A percentile compares a stretch with the other conserved stretches of the same genome.
Evolutionary conservation across 177 flowering plant species (phyloP).

Genomic region (Vitis hybrid): DNA sequence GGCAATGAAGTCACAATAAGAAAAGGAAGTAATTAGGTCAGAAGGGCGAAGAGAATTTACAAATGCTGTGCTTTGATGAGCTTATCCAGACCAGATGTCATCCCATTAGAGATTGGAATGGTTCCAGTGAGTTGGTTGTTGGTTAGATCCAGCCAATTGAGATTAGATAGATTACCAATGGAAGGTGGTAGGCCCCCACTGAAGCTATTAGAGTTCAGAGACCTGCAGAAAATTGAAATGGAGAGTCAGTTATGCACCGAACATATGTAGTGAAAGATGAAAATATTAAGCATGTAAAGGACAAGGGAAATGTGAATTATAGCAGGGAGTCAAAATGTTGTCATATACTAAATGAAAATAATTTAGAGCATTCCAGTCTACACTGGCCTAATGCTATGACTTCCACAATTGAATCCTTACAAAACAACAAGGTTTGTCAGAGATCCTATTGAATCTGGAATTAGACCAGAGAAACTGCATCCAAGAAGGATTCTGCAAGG

Average conservation of each 20-base stretch:
- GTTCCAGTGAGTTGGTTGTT: conserved; percentile 49
- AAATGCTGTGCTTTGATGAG: conserved; percentile 44
- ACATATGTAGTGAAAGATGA: not conserved
- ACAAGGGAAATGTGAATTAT: not conserved
- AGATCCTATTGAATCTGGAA: no score
- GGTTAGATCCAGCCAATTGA: conserved; percentile 55
- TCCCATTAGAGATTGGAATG: conserved; percentile 50
- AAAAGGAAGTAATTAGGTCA: not conserved
- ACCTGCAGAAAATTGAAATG: conserved; percentile 30
- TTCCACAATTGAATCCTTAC: no score
- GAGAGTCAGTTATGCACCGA: not conserved
- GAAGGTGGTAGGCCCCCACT: conserved; percentile 48
- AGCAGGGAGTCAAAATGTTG: not conserved
- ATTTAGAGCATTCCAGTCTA: no score
- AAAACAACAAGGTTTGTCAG: no score
- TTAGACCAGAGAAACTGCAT: no score
- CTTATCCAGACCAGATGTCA: conserved; percentile 51
- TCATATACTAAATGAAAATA: no score
- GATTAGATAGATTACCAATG: conserved; percentile 48
- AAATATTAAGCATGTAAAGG: not conserved
- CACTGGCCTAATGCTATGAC: no score
- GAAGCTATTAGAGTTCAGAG: conserved; percentile 50
- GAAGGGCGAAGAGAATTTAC: conserved; percentile 25
- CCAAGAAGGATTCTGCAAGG: conserved; percentile 7
- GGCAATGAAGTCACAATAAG: not conserved